Evolutionary conservation across 1,284 basidiomycete species (phyloP), one percentile per base, ranked within the genome.

Genomic region (Fomes fomentarius): DNA sequence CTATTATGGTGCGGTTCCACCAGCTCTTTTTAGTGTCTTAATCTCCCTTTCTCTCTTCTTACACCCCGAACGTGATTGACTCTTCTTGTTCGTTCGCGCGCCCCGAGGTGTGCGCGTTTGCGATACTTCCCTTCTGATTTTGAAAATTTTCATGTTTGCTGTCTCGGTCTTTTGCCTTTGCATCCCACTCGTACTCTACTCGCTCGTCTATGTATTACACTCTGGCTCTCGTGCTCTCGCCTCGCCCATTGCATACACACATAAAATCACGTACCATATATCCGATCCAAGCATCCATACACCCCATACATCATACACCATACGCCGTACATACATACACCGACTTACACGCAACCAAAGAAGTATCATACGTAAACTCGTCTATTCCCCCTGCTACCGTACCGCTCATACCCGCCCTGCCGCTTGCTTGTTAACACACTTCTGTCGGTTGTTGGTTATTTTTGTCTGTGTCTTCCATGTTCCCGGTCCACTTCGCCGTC

Each of bases 201-300:
- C 59, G 56, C 59, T 61, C 50, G 54, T 57, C 56, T 61, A 55
- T 58, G 59, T 61, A 61, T 56, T 50, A 40, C n/a, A n/a, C 38
- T 25, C 46, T 58, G 59, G 59, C 59, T 61, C 47, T 61, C 59
- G 56, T 61, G 59, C 59, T 61, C 51, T 61, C 55, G 44, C 54
- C 41, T 38, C 41, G 42, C 46, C 46, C 48, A 46, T 44, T 28
- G 48, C 47, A 57, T 33, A 41, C 45, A 44, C 19, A 47, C n/a
- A 43, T 26, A 54, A 56, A 47, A 40, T 33, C 38, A 42, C 54
- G 55, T 57, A 57, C 46, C 55, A 57, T 57, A 57, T 47, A 50
- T 31, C 28, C 40, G 31, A 19, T 6, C 12, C 38, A 8, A 7
- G 28, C 28, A 30, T 30, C 28, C 21, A 39, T 21, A 14, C n/a